Base-by-base conservation (phyloP, 1,139 yeast species). In the Saccharomyces hybrid region DNA sequence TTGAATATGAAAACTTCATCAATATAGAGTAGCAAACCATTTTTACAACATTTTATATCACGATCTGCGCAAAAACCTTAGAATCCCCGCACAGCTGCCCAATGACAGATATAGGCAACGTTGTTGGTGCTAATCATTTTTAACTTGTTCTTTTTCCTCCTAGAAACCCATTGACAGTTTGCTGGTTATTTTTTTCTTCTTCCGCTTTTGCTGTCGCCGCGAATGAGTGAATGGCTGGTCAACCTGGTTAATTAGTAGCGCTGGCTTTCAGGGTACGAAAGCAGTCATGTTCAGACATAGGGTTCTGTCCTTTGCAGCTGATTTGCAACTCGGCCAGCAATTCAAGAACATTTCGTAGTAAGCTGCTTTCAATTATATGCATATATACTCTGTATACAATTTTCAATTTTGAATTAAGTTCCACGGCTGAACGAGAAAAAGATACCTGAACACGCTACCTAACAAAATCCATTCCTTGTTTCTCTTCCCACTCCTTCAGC, bases 401-500 rank as follows among this genome's bases (percentile, higher is more conserved):
- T 38, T 38, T 2, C 2, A 38, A 8, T 8, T 8, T 38, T 38
- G 25, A 38, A 38, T 38, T 9, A 38, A 13, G 16, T 38, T 13
- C 25, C 25, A 38, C n/a, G 20, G 11, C 13, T 9, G 31, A 13
- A 29, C 9, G 13, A 8, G 5, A 29, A 29, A 29, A 9, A 29
- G 31, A 29, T 8, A 29, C 11, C 31, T 5, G 13, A 13, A 13
- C 13, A 29, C 13, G 20, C 48, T 55, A 64, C 47, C 61, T 62
- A 7, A 63, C 63, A 53, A 59, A 65, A 38, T 60, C 59, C 8
- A 61, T 59, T 7, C 69, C 68, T 44, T 67, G 70, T 46, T 65
- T 65, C 47, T 66, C 67, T 63, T 85, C 89, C 88, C 89, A 86
- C 13, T 83, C 82, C 51, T 76, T 71, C 48, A 85, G 66, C 2